Evolutionary conservation across 352 stramenopile genomes (phyloP), one percentile per base, ranked within the genome.

Genomic region (Phytophthora chlamydospora): DNA sequence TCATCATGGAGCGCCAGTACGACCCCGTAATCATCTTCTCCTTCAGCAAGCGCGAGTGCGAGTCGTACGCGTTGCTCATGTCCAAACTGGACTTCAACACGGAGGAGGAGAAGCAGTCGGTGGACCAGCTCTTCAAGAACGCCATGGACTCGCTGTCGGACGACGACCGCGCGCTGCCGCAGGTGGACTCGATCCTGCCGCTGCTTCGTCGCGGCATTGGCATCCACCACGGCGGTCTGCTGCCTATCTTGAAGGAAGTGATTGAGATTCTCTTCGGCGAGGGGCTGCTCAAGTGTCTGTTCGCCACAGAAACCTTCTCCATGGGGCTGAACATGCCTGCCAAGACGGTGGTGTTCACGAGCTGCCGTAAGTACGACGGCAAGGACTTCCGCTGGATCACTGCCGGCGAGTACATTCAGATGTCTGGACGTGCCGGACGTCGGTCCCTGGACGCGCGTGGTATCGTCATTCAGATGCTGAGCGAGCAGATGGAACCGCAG

Each of bases 311-410:
- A 62, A 98, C 95, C 3, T 97, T 97, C 66, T 91, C 92, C 4
- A 99, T 99, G 86, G 97, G 98, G 35, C 92, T 99, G 53, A 99
- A 99, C 76, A 99, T 99, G 98, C 98, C 98, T 55, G 97, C 98
- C 2, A 98, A 98, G 77, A 99, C 98, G 14, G 97, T 99, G 24
- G 97, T 99, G 27, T 99, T 99, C 73, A 99, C 96, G 3, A 97
- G 98, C 58, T 96, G 88, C 21, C 80, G 93, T 51, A 99, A 99
- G 72, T 98, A 95, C 70, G 96, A 99, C 57, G 96, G 96, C 42
- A 96, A 98, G 59, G 89, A 97, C 48, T 98, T 98, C 56, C 91
- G 96, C 2, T 98, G 93, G 89, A 96, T 99, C 50, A 98, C 91
- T 14, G 93, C 93, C 19, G 96, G 97, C 34, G 97, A 99, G 72